Evolutionary conservation across 495 filamentous ascomycete species (phyloP), one percentile per base, ranked within the genome.

Genomic region (Xylaria palmicola): DNA sequence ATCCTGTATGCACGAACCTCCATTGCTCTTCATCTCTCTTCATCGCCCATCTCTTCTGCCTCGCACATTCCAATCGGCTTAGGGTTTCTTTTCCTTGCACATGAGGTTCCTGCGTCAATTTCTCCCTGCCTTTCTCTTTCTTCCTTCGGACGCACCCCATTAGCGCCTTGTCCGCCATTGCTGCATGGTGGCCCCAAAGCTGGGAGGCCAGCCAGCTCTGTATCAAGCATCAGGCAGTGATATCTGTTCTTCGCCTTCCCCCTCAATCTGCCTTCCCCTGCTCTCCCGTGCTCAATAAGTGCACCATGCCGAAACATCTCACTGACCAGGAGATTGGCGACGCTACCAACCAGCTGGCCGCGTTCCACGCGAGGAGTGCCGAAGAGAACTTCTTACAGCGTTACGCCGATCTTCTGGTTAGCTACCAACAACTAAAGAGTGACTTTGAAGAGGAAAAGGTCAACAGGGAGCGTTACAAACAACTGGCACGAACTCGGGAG

Each of bases 401-500:
- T 5, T 81, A 81, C 39, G 66, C 71, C 2, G 65, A 50, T 19
- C 66, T 87, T 9, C 64, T 86, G 6, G 72, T 78, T 4, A 76
- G 76, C 56, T 83, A 86, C 68, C 81, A 77, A 58, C 67, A 72
- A 0, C 72, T 86, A 29, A 82, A 81, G 63, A 84, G 79, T 64
- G 82, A 85, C 62, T 83, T 82, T 50, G 82, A 85, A 64, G 81
- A 84, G 50, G 81, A 83, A 55, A 81, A 81, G 44, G 82, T 83
- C 53, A 66, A 75, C 5, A 72, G 80, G 0, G 81, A 83, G 61
- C 77, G 75, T 30, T 82, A 83, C 73, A 83, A 85, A 65, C 76
- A 76, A 51, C 67, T 83, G 59, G 79, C 79, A 13, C 75, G 76
- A 44, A 79, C 77, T 26, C 79, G 81, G 63, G 81, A 81, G 7